Conservation (phyloP, 2,329 filamentous ascomycete species). For the Tolypocladium guangdongense region DNA sequence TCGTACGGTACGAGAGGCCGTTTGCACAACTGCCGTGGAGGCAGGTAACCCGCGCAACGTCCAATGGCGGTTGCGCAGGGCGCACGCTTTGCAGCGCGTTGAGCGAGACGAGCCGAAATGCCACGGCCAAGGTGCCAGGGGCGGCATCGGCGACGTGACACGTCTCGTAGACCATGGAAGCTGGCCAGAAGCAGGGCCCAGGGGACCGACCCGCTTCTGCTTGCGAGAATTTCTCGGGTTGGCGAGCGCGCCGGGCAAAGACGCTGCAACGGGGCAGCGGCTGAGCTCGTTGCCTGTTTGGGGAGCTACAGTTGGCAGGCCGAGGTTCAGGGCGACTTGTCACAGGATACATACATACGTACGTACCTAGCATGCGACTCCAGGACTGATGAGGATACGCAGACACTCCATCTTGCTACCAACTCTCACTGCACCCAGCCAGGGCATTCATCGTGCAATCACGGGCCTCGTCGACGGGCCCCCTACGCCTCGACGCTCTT, state of each 20-base stretch:
- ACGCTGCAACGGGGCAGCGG: neutral
- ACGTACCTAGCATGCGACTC: too few species aligned
- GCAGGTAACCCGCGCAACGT: neutral
- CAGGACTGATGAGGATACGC: too few species aligned
- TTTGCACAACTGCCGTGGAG: neutral
- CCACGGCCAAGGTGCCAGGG: too few species aligned
- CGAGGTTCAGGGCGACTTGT: too few species aligned
- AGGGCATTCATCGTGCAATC: neutral
- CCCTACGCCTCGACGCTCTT: constrained; percentile 7
- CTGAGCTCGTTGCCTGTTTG: neutral
- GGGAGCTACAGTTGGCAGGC: too few species aligned
- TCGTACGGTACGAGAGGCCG: too few species aligned
- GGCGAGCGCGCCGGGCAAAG: neutral
- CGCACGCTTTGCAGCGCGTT: neutral
- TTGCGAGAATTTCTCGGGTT: constrained; percentile 3
- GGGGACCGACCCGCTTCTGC: too few species aligned
- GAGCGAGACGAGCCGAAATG: too few species aligned
- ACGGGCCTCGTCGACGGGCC: neutral
- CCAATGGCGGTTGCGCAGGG: neutral
- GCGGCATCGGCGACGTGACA: too few species aligned
- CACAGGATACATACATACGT: too few species aligned
- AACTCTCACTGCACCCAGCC: neutral
- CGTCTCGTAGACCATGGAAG: too few species aligned
- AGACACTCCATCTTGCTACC: neutral
- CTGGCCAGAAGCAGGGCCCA: too few species aligned